Evolutionary conservation across 306 rosid species (phyloP).

Genomic region (Ochetophila trinervis): DNA sequence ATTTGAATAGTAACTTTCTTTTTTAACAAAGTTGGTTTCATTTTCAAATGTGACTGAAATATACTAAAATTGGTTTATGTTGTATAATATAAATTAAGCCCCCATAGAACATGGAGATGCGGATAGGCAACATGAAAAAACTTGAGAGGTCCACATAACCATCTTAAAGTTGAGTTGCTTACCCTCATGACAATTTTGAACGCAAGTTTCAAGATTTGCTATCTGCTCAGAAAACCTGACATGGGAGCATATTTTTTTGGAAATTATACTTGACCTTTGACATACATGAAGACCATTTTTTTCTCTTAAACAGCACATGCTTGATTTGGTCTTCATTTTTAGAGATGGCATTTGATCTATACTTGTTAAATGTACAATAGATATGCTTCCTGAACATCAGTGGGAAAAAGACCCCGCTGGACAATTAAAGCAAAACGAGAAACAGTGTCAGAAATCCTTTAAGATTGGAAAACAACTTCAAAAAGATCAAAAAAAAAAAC

Average conservation of each 20-base stretch:
- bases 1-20: no score
- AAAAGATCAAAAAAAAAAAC: constrained; percentile 10
- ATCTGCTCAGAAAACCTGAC: constrained; percentile 42
- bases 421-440: constrained; percentile 33
- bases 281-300: constrained; percentile 70
- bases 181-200: constrained; percentile 58
- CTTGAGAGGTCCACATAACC: neutral
- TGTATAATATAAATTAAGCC: neutral
- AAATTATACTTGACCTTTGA: constrained; percentile 66
- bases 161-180: constrained; percentile 29
- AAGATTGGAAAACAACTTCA: constrained; percentile 10
- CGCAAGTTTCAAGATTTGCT: constrained; percentile 45
- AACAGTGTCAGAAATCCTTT: constrained; percentile 32
- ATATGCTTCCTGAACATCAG: constrained; percentile 51
- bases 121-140: constrained; percentile 4
- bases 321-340: constrained; percentile 87
- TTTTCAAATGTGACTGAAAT: no score
- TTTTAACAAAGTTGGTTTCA: no score
- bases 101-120: neutral
- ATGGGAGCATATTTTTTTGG: constrained; percentile 63
- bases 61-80: no score
- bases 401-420: constrained; percentile 41
- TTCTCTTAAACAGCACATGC: constrained; percentile 67
- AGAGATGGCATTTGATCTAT: constrained; percentile 93
- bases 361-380: constrained; percentile 40